These are phyloP conservation scores for Penicillium sp. DNA, from an alignment of 2,329 filamentous ascomycete genomes.

Conservation along the genomic window DNA sequence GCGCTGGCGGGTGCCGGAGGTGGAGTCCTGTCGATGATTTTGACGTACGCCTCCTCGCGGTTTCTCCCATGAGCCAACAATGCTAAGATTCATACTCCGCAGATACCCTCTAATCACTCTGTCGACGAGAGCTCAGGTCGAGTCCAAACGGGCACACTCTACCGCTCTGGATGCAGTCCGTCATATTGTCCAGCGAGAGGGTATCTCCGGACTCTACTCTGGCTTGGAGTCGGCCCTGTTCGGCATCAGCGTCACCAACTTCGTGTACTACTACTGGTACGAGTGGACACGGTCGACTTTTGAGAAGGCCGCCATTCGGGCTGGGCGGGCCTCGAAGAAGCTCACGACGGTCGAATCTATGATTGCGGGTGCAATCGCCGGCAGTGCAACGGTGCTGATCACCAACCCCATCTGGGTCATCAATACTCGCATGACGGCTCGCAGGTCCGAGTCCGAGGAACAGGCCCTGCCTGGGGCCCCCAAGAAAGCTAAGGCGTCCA, in stretches of 20 bases:
- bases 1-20: constrained; percentile 89
- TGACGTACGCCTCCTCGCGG: constrained; percentile 61
- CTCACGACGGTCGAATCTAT: constrained; percentile 91
- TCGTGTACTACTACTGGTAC: constrained; percentile 99
- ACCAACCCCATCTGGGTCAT: constrained; percentile 99
- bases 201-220: constrained; percentile 81
- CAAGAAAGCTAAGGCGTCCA: constrained; percentile 59
- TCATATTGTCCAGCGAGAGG: constrained; percentile 86
- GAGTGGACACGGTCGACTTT: constrained; percentile 92
- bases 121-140: constrained; percentile 94
- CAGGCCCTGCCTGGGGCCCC: constrained; percentile 39
- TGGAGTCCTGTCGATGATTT: constrained; percentile 87
- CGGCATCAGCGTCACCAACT: constrained; percentile 97
- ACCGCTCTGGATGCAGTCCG: constrained; percentile 77
- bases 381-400: constrained; percentile 86
- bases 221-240: constrained; percentile 92
- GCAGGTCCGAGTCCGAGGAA: constrained; percentile 57
- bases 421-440: constrained; percentile 96
- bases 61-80: constrained; percentile 2
- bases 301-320: constrained; percentile 65
- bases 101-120: constrained; percentile 96
- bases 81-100: constrained; percentile 14
- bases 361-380: constrained; percentile 89
- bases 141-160: constrained; percentile 86
- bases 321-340: constrained; percentile 70